Evolutionary conservation across 148 eudicot genomes (phyloP).

Genomic region (Amaranthus hypochondriacus): DNA sequence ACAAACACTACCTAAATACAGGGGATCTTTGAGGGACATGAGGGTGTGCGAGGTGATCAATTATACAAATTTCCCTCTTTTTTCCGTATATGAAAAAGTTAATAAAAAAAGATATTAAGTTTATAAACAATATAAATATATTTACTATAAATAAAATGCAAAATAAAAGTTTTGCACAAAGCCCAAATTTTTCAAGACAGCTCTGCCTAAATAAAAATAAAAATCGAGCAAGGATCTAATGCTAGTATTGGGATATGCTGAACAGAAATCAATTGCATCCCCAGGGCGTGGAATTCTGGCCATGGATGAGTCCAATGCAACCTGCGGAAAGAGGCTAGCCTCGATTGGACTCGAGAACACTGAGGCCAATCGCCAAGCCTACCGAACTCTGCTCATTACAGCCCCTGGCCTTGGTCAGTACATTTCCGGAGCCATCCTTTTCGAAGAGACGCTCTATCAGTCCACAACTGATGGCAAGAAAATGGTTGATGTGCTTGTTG

Average conservation of each 20-base stretch:
- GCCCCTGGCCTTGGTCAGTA: constrained; percentile 74
- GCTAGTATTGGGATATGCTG: no score
- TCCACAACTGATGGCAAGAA: constrained; percentile 72
- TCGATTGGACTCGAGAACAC: constrained; percentile 92
- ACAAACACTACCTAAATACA: no score
- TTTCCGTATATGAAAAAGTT: no score
- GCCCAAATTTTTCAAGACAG: neutral
- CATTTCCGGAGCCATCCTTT: constrained; percentile 86
- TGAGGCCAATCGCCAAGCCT: constrained; percentile 91
- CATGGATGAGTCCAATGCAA: constrained; percentile 91
- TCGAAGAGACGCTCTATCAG: constrained; percentile 93
- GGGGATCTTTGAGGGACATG: no score
- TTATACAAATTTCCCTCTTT: no score
- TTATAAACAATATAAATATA: no score
- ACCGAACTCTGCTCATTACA: constrained; percentile 66
- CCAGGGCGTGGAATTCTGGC: constrained; percentile 96
- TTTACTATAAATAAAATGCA: no score
- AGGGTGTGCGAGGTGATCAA: no score
- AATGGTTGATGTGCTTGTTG: constrained; percentile 71
- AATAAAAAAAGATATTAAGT: no score
- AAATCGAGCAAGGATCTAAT: neutral
- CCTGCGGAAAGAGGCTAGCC: constrained; percentile 85
- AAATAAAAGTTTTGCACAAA: neutral
- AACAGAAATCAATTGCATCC: constrained; percentile 71
- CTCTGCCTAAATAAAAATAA: neutral